Base-by-base conservation (phyloP, 495 filamentous ascomycete genomes). In the Xylaria telfairii region DNA sequence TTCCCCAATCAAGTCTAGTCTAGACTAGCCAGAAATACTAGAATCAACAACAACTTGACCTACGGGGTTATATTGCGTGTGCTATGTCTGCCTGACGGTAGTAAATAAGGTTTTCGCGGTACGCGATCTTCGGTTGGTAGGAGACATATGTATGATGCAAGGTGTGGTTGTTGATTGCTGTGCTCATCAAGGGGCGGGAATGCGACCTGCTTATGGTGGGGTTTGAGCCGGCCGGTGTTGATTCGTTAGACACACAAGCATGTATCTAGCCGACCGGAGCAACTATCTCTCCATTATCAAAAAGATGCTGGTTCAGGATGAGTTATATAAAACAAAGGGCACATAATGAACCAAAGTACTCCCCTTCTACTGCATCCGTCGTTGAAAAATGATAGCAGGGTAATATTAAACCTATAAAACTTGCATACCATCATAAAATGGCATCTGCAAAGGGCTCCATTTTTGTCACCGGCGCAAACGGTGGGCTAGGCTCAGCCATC, bases 381-480 rank as follows among this genome's bases (percentile, higher is more conserved):
- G 21, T 37, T 13, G 1, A n/a, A 3, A 21, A 37, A 21, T 34
- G 30, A 10, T 59, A n/a, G 32, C 17, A 37, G 24, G 8, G 28
- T 42, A 62, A 41, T 28, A 24, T 28, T 42, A 42, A 37, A 9
- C 6, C 10, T 32, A 59, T 59, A 17, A 42, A 62, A 28, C 32
- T 37, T 32, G 32, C 32, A 34, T 39, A 59, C 24, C 9, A 21
- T 59, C 54, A 37, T 19, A 37, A 21, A 13, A 78, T 78, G 76
- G 60, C 73, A 41, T 65, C 73, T 39, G 37, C 65, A 3, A 77
- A 76, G 39, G 77, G 77, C 53, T 86, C 87, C 9, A 82, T 90
- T 60, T 68, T 91, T 30, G 74, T 90, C 17, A 91, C 88, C 12
- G 89, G 88, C 24, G 83, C 87, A 54, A 90, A 76, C 60, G 76